Conservation (phyloP, 805 yeast genomes). For the Tanozyma kutaoensis region DNA sequence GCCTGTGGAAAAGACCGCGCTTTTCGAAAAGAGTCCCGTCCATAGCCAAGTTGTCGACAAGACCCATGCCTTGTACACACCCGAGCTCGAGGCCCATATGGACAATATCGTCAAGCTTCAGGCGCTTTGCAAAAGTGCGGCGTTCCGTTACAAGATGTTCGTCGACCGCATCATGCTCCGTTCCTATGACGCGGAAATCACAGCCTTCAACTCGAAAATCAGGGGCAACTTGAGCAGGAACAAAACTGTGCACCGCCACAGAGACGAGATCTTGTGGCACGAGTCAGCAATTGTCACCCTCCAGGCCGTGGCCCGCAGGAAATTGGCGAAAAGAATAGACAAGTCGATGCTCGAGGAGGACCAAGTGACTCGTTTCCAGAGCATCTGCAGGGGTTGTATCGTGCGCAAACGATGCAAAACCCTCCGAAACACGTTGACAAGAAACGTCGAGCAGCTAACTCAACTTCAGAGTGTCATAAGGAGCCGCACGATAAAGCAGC, state of each 20-base stretch:
- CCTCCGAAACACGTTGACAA: slow-evolving; percentile 1
- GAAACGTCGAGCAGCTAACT: slow-evolving; percentile 9
- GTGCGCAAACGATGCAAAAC: not conserved
- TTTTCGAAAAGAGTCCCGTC: too few relatives aligned
- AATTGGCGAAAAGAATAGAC: slow-evolving; percentile 2
- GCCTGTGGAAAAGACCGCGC: too few relatives aligned
- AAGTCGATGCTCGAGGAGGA: not conserved
- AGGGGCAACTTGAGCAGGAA: slow-evolving; percentile 33
- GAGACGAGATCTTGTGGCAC: slow-evolving; percentile 17
- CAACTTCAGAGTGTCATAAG: slow-evolving; percentile 26
- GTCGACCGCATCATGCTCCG: slow-evolving; percentile 50
- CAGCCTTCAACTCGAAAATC: slow-evolving; percentile 33
- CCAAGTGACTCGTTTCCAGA: slow-evolving; percentile 10
- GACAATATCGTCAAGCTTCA: slow-evolving; percentile 40
- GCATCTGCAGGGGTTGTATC: slow-evolving; percentile 16
- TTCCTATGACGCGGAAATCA: slow-evolving; percentile 38
- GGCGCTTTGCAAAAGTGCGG: slow-evolving; percentile 57
- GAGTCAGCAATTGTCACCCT: slow-evolving; percentile 20
- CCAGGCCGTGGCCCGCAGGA: slow-evolving; percentile 25
- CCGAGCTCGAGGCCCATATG: not conserved
- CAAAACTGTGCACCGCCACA: slow-evolving; percentile 18
- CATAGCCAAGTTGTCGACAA: too few relatives aligned
- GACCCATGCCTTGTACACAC: too few relatives aligned
- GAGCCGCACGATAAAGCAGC: slow-evolving; percentile 7
- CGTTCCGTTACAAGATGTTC: slow-evolving; percentile 48